Percentiles rank a stretch among this genome's conserved stretches.
Conservation (phyloP, 1,284 basidiomycete genomes). For the Chalciporus sp. region DNA sequence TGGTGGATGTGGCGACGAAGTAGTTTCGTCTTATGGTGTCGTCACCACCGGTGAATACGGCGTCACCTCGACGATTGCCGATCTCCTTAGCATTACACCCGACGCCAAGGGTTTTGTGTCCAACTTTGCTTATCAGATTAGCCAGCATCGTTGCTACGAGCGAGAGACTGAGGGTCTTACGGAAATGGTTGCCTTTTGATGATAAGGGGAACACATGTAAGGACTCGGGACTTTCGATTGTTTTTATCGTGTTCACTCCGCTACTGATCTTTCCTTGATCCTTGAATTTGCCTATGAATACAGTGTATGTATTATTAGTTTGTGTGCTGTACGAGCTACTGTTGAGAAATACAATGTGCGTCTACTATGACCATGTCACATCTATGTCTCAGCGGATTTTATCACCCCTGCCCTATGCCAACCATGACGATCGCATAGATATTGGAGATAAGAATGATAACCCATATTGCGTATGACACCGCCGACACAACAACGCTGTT, state of each 20-base stretch:
- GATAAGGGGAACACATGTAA: neutral
- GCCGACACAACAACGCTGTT: slow-evolving; percentile 48
- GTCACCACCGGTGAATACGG: slow-evolving; percentile 58
- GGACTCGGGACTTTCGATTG: neutral
- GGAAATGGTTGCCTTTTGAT: slow-evolving; percentile 56
- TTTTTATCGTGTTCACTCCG: neutral
- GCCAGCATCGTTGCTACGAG: slow-evolving; percentile 63
- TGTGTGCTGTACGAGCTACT: neutral
- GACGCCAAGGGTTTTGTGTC: slow-evolving; percentile 55
- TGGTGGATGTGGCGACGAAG: slow-evolving; percentile 32
- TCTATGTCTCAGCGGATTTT: neutral
- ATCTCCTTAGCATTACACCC: slow-evolving; percentile 45
- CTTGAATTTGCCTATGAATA: no score
- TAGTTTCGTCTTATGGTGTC: slow-evolving; percentile 58
- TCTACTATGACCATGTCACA: no score
- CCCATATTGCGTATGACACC: slow-evolving; percentile 59
- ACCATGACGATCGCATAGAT: slow-evolving; percentile 57
- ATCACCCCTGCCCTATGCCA: slow-evolving; percentile 30
- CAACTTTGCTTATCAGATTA: slow-evolving; percentile 62
- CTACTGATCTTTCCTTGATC: no score
- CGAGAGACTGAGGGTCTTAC: slow-evolving; percentile 61
- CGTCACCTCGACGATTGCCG: slow-evolving; percentile 40
- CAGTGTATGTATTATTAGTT: no score
- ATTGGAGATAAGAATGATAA: slow-evolving; percentile 62
- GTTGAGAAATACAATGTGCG: neutral